Base-by-base conservation (phyloP, 1,139 yeast species). In the Pichiaceae sp. region DNA sequence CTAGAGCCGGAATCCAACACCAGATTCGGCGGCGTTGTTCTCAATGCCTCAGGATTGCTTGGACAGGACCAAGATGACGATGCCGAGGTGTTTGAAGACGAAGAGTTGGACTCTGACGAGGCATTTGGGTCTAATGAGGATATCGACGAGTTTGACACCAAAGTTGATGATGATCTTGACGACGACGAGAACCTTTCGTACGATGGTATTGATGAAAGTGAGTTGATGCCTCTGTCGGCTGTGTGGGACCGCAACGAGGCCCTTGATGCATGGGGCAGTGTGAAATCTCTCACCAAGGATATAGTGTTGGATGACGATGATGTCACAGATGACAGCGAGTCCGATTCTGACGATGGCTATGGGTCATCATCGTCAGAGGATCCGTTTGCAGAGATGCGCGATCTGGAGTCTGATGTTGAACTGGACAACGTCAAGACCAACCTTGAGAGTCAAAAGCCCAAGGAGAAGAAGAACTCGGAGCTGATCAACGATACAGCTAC, bases 241-340 rank as follows among this genome's bases (percentile, higher is more conserved):
- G 89, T 85, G 4, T 87, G 95, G 95, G 96, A 83, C 56, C 58
- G 77, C 63, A 94, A 84, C 54, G 87, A 78, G 26, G 61, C 57
- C 31, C 80, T 73, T 53, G 49, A 31, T 14, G 32, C 21, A 15
- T 14, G 19, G 5, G 87, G 78, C 26, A 61, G 57, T 31, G 81
- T 73, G 53, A 49, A 31, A 17, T 37, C 24, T 16, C 24, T 20
- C 12, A n/a, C 23, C 53, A 50, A 35, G 46, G 49, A 35, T 48
- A 41, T 35, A 50, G 57, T 35, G 53, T 60, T 50, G 62, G 63
- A 34, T 59, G 51, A 60, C 27, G 35, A 31, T 6, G 39, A 48
- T n/a, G 51, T 46, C 5, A 45, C 42, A 6, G 50, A 48, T 17
- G 44, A 21, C 2, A 14, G 33, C 11, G 43, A 39, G 20, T 38